Conservation (phyloP, 31 red algal species). For the Asparagopsis taxiformis region DNA sequence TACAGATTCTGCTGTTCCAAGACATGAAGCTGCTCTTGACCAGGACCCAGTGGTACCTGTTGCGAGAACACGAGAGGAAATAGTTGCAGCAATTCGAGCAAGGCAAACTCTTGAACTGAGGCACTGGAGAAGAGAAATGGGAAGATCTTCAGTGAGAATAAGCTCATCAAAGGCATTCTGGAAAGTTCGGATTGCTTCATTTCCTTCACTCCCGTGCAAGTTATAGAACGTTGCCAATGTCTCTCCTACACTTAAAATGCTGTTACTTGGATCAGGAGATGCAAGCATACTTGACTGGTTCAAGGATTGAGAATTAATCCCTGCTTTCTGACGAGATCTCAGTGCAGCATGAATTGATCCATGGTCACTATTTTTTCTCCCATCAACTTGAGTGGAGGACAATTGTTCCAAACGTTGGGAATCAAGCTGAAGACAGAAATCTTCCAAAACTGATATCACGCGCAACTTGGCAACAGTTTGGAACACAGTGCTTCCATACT, state of each 20-base stretch:
- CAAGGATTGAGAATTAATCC: too few species aligned
- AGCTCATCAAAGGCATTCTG: slow-evolving; percentile 20
- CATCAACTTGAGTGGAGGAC: too few species aligned
- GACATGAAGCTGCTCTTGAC: slow-evolving; percentile 60
- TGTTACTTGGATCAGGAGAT: too few species aligned
- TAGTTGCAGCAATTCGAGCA: slow-evolving; percentile 43
- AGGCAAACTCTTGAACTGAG: slow-evolving; percentile 17
- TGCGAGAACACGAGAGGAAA: slow-evolving; percentile 43
- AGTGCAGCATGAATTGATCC: too few species aligned
- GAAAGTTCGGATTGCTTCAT: slow-evolving; percentile 10
- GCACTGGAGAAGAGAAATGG: slow-evolving; percentile 37
- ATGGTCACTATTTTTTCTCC: too few species aligned
- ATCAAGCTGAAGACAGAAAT: not conserved
- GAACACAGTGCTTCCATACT: slow-evolving; percentile 23
- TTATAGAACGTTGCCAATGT: too few species aligned
- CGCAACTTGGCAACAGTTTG: slow-evolving; percentile 20
- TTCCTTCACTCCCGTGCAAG: too few species aligned
- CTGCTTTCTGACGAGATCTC: too few species aligned
- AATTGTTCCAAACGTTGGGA: not conserved
- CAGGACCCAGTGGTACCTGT: slow-evolving; percentile 47
- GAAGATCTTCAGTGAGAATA: slow-evolving; percentile 58
- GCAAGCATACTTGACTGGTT: too few species aligned
- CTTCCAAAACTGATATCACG: not conserved
- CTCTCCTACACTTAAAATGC: too few species aligned
- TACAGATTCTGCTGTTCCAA: slow-evolving; percentile 24